Base-by-base conservation (phyloP, 1,284 basidiomycete genomes). In the Anthracocystis setariae region DNA sequence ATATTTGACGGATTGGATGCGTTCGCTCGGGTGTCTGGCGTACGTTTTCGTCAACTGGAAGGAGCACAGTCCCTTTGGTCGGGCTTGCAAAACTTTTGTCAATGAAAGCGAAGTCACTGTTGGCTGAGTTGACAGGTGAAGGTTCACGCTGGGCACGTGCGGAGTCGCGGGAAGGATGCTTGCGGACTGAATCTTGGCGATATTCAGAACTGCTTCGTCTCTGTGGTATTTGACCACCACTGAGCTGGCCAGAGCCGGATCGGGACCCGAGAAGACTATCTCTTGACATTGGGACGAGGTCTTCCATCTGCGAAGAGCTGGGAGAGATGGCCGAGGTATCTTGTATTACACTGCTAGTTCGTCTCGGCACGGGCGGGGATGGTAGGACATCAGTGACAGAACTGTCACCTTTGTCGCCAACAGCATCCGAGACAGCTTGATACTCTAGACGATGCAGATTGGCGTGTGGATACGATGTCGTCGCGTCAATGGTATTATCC, bases 361-460 rank as follows among this genome's bases (percentile, higher is more conserved):
- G 60, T 13, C 54, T 57, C 7, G 68, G 68, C 1, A 71, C 68
- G 0, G 68, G 68, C 7, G 68, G 68, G 13, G 68, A 71, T 3
- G 68, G 62, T 8, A 71, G 44, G 3, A 57, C 53, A 18, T 70
- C 61, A 33, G 57, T 48, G 35, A 46, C 60, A 32, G 59, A 33
- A 13, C 61, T 57, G 4, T 50, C 45, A 5, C 21, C 37, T 2
- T 46, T 29, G 2, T 42, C 40, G 13, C 42, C 54, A 15, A 44
- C 32, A 3, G 45, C 27, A 13, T 47, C 45, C 5, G 45, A 18
- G 3, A n/a, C n/a, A n/a, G 48, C 24, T 8, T 29, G 18, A 20
- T 23, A 3, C 33, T 35, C 20, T n/a, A 18, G n/a, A 18, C 8
- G 15, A 39, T 20, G 38, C 18, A 3, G 17, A 39, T 39, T 39